Conservation (phyloP, 805 yeast species). For the Citeromyces matritensis region DNA sequence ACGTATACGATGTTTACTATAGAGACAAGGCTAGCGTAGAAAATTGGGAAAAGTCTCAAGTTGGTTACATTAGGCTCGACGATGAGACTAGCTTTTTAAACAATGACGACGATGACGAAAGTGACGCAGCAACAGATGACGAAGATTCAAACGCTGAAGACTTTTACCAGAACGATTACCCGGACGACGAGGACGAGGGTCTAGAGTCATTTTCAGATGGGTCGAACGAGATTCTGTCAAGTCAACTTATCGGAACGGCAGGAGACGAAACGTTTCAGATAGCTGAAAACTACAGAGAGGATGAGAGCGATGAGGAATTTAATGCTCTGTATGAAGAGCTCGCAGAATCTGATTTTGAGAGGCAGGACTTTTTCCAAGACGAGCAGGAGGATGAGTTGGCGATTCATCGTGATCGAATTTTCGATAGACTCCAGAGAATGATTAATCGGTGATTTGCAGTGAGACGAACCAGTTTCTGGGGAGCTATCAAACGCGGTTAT, state of each 20-base stretch:
- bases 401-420: slow-evolving; percentile 45
- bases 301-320: slow-evolving; percentile 4
- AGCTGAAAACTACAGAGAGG: slow-evolving; percentile 1
- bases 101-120: slow-evolving; percentile 22
- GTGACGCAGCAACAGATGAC: slow-evolving; percentile 35
- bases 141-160: slow-evolving; percentile 88
- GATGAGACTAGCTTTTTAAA: slow-evolving; percentile 28
- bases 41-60: slow-evolving; percentile 18
- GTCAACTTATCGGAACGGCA: slow-evolving; percentile 14
- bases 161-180: slow-evolving; percentile 85
- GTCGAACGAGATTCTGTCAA: not conserved
- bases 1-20: slow-evolving; percentile 84
- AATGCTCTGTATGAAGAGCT: slow-evolving; percentile 3
- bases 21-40: slow-evolving; percentile 13
- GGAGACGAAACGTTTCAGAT: slow-evolving; percentile 3
- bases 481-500: too few relatives aligned
- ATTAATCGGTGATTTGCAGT: too few relatives aligned
- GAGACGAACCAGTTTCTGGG: too few relatives aligned
- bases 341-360: slow-evolving; percentile 12
- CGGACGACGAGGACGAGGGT: slow-evolving; percentile 79
- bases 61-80: slow-evolving; percentile 38
- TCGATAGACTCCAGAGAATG: slow-evolving; percentile 29
- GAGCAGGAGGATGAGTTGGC: slow-evolving; percentile 51
- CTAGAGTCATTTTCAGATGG: slow-evolving; percentile 4
- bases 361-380: slow-evolving; percentile 39